These are phyloP conservation scores for Microsporum audouinii DNA, from an alignment of 2,329 filamentous ascomycete genomes.

Conservation along the genomic window DNA sequence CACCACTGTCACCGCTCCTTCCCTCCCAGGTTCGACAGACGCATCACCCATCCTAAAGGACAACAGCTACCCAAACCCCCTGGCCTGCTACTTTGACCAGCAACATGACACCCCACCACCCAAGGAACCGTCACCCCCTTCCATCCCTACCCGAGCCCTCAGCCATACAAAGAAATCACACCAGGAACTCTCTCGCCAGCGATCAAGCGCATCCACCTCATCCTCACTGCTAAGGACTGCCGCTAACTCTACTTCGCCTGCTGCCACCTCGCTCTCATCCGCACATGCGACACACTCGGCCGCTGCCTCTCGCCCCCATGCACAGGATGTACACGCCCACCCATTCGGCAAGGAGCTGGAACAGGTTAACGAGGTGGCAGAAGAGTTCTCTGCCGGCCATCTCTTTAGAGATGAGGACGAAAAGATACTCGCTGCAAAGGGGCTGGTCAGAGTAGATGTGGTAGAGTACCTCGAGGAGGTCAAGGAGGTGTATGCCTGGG, in stretches of 20 bases:
- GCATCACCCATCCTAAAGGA: constrained; percentile 26
- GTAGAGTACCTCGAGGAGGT: constrained; percentile 80
- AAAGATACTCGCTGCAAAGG: constrained; percentile 54
- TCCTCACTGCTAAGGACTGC: not conserved
- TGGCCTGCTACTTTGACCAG: constrained; percentile 49
- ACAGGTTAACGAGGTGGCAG: constrained; percentile 83
- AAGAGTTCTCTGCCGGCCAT: constrained; percentile 62
- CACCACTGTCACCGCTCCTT: constrained; percentile 38
- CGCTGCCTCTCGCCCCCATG: not conserved
- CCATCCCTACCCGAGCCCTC: constrained; percentile 64
- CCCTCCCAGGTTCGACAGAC: constrained; percentile 31
- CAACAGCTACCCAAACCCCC: constrained; percentile 42
- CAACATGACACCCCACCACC: constrained; percentile 46
- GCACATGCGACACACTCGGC: constrained; percentile 17
- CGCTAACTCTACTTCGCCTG: constrained; percentile 25
- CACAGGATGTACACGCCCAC: constrained; percentile 40
- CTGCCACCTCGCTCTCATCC: constrained; percentile 22
- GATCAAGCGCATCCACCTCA: constrained; percentile 44
- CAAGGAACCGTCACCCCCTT: constrained; percentile 47
- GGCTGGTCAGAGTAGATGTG: constrained; percentile 61
- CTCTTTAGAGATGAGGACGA: constrained; percentile 63
- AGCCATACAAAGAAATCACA: constrained; percentile 85
- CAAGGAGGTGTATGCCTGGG: constrained; percentile 52
- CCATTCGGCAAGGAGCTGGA: constrained; percentile 85
- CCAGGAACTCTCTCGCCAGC: constrained; percentile 60